phyloP scores from a whole-genome alignment of 2,329 filamentous ascomycete genomes.

The Aspergillus viridinutans region DNA sequence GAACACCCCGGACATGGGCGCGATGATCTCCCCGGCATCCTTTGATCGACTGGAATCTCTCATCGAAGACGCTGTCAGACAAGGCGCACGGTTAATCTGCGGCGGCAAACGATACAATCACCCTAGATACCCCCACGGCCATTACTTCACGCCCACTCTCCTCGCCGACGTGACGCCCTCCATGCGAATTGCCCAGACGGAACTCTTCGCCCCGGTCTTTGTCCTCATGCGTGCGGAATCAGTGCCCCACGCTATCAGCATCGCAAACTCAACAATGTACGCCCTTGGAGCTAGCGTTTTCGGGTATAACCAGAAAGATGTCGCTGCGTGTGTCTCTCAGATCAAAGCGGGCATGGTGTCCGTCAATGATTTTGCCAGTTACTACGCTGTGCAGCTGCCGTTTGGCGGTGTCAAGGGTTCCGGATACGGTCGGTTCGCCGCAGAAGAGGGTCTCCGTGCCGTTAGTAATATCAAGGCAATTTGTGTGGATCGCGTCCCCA shows the following conservation, averaged over 20 bases:
- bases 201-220: constrained; percentile 91
- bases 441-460: constrained; percentile 77
- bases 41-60: constrained; percentile 74
- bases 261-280: constrained; percentile 81
- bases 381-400: constrained; percentile 88
- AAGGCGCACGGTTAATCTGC: constrained; percentile 75
- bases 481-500: constrained; percentile 67
- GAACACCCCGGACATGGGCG: constrained; percentile 66
- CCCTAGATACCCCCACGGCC: constrained; percentile 68
- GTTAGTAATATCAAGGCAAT: constrained; percentile 86
- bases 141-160: constrained; percentile 90
- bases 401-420: constrained; percentile 90
- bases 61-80: constrained; percentile 69
- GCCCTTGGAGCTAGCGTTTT: constrained; percentile 88
- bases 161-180: constrained; percentile 79
- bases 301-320: constrained; percentile 60
- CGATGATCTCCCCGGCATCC: constrained; percentile 74
- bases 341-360: constrained; percentile 85
- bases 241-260: constrained; percentile 63
- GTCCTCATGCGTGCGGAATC: constrained; percentile 70
- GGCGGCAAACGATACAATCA: constrained; percentile 72
- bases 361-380: constrained; percentile 92
- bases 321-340: constrained; percentile 61
- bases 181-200: constrained; percentile 85
- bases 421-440: constrained; percentile 89